These are phyloP conservation scores for Ogataea pignaliae DNA, from an alignment of 805 yeast species.

Conservation along the genomic window DNA sequence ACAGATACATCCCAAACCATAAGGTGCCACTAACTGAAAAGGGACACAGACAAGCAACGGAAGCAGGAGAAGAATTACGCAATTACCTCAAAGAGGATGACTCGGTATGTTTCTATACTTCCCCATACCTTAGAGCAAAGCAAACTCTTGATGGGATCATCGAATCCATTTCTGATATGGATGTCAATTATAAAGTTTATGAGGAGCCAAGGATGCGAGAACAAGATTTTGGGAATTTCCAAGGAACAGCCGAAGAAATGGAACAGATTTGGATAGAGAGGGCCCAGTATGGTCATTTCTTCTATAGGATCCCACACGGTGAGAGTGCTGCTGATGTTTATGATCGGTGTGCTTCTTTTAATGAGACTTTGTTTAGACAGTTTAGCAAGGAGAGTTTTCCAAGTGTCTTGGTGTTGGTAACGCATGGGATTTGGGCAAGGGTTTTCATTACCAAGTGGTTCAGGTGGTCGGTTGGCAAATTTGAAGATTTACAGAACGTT, in stretches of 20 bases:
- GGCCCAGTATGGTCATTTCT: constrained; percentile 83
- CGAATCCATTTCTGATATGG: constrained; percentile 41
- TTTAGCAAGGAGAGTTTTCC: constrained; percentile 69
- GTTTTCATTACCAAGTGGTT: constrained; percentile 94
- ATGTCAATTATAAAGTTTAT: constrained; percentile 49
- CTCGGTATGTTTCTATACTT: constrained; percentile 70
- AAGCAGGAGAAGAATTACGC: constrained; percentile 51
- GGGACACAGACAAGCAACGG: constrained; percentile 62
- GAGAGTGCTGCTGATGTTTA: constrained; percentile 96
- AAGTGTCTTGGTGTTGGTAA: constrained; percentile 75
- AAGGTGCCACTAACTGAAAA: constrained; percentile 63
- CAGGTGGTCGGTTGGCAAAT: constrained; percentile 86
- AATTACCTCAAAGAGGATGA: constrained; percentile 38
- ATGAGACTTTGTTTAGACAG: constrained; percentile 80
- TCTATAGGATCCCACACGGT: constrained; percentile 87
- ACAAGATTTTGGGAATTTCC: constrained; percentile 94
- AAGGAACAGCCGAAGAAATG: constrained; percentile 72
- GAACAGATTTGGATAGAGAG: constrained; percentile 77
- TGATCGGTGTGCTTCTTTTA: constrained; percentile 86
- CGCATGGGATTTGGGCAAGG: constrained; percentile 93
- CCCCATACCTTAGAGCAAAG: constrained; percentile 81
- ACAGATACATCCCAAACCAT: constrained; percentile 77
- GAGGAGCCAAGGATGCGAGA: constrained; percentile 93
- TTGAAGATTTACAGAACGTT: constrained; percentile 76
- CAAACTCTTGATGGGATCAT: constrained; percentile 75